Evolutionary conservation across 805 yeast genomes (phyloP), one percentile per base, ranked within the genome.

Genomic region (Cyberlindnera galapagoensis): DNA sequence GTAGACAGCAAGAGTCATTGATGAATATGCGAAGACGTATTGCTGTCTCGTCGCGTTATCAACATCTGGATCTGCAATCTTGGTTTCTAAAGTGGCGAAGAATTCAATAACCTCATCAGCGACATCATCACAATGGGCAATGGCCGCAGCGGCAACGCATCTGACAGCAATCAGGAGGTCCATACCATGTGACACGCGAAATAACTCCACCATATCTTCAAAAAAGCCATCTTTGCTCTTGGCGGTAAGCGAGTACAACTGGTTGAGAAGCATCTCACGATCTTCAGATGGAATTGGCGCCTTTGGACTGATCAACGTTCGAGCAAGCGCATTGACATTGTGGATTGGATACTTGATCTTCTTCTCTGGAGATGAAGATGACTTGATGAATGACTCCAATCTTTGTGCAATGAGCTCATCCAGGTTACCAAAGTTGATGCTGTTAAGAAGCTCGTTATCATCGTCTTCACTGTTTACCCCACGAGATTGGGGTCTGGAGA

Each of bases 231-330:
- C 31, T 18, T 46, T 39, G 9, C 26, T 38, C 26, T 43, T 44
- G 18, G 48, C 42, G 10, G 40, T 42, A 13, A 51, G 28, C 9
- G 47, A 34, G 22, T 49, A 49, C 24, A 49, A 35, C 34, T 48
- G 51, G 24, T 44, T 47, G n/a, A 46, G 28, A 9, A 51, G 34
- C 31, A 49, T 31, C 26, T 51, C 51, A 30, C 52, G 48, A 30
- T 49, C 53, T 11, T 34, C 33, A 3, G 43, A 23, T 3, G 45
- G 45, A 4, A 51, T 45, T 5, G 50, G 52, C 12, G 28, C 24
- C 25, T 40, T 38, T 9, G 47, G 36, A 20, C 38, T 44, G 9
- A 44, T 34, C n/a, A 51, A 34, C 9, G 46, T 28, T 9, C 43
- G 41, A 10, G 44, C 34, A 10, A 49, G 36, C 18, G 40, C 47